Conservation (phyloP, 192 early-diverging fungal species). For the Pilaira anomala region DNA sequence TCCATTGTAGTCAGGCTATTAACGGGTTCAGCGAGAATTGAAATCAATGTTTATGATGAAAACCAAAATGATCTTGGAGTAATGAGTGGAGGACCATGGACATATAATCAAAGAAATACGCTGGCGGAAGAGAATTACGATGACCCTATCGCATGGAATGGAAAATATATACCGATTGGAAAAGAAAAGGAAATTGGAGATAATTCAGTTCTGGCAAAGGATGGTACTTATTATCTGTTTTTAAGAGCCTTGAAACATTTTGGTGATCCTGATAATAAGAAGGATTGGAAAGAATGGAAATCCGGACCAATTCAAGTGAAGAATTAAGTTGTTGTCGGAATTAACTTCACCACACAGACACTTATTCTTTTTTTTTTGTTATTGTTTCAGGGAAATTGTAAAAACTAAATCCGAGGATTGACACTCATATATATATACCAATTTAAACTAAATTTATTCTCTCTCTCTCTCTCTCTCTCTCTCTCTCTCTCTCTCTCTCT, state of each 20-base stretch:
- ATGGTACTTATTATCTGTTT: conserved; percentile 24
- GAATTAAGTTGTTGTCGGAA: not conserved
- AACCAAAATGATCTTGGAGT: conserved; percentile 1
- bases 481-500: too few relatives aligned
- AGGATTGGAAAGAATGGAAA: conserved; percentile 25
- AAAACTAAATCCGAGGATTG: conserved; percentile 1
- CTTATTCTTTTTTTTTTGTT: conserved; percentile 13
- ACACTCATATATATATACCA: too few relatives aligned
- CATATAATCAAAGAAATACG: conserved; percentile 22
- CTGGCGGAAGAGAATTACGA: conserved; percentile 15
- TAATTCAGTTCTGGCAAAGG: conserved; percentile 20
- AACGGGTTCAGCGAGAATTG: conserved; percentile 21
- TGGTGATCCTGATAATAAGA: conserved; percentile 26
- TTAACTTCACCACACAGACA: too few relatives aligned
- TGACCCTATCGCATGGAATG: conserved; percentile 6
- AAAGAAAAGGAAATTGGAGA: conserved; percentile 20
- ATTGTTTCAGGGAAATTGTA: too few relatives aligned
- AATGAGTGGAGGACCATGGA: not conserved
- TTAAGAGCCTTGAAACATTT: conserved; percentile 27
- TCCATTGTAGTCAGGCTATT: conserved; percentile 2
- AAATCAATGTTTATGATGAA: conserved; percentile 12
- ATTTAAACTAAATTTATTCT: too few relatives aligned
- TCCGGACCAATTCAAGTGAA: conserved; percentile 10
- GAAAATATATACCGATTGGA: conserved; percentile 10
- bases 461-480: too few relatives aligned